phyloP scores from a whole-genome alignment of 805 yeast genomes.

The Candida yuanshanica region DNA sequence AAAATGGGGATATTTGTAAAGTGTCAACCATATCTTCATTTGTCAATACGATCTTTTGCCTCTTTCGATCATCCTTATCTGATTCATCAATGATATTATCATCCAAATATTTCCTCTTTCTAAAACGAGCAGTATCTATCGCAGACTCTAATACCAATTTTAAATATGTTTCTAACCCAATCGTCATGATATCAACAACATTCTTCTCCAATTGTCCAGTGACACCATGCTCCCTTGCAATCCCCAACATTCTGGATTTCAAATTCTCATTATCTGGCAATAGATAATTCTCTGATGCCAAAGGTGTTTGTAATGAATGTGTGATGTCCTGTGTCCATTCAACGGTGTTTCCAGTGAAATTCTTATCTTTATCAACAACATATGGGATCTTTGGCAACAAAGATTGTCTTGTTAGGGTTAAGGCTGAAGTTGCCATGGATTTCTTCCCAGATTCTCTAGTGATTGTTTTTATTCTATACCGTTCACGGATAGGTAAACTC shows the following conservation, averaged over 20 bases:
- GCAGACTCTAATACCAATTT: slow-evolving; percentile 69
- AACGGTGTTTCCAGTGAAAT: slow-evolving; percentile 39
- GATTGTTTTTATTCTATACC: slow-evolving; percentile 78
- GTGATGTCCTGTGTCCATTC: slow-evolving; percentile 92
- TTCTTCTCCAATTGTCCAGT: slow-evolving; percentile 74
- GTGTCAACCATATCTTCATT: slow-evolving; percentile 66
- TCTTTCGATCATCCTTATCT: slow-evolving; percentile 2
- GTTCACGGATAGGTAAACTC: slow-evolving; percentile 78
- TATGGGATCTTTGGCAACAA: slow-evolving; percentile 76
- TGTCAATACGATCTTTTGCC: slow-evolving; percentile 40
- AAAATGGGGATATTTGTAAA: slow-evolving; percentile 56
- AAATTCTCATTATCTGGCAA: slow-evolving; percentile 75
- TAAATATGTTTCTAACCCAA: slow-evolving; percentile 81
- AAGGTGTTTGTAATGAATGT: slow-evolving; percentile 77
- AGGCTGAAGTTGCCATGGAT: slow-evolving; percentile 63
- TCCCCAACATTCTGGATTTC: slow-evolving; percentile 66
- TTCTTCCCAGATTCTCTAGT: slow-evolving; percentile 78
- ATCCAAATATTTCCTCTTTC: slow-evolving; percentile 40
- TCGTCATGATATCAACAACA: slow-evolving; percentile 66
- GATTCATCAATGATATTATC: slow-evolving; percentile 17
- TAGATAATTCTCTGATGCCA: slow-evolving; percentile 71
- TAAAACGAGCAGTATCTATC: slow-evolving; percentile 62
- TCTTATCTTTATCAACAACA: slow-evolving; percentile 32
- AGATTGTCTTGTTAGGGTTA: slow-evolving; percentile 60
- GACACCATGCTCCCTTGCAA: slow-evolving; percentile 85